These are phyloP conservation scores for Prinsepia uniflora DNA, from an alignment of 306 rosid genomes.

Conservation along the genomic window DNA sequence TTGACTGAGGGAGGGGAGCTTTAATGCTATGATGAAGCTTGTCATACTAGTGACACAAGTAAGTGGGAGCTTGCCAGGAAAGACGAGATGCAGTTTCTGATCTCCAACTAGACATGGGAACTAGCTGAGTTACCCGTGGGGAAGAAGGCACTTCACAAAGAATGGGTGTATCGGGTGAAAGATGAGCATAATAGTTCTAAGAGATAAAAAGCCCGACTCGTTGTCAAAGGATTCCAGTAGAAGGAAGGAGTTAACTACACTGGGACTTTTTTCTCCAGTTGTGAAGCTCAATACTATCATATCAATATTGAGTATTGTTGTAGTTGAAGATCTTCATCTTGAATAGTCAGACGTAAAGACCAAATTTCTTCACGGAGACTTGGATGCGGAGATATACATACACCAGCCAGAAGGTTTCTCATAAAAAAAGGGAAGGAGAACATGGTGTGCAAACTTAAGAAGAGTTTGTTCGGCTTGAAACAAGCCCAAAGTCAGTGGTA, in stretches of 20 bases:
- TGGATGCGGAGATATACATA: too few species aligned
- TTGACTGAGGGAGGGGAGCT: too few species aligned
- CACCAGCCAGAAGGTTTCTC: neutral
- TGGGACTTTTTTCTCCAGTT: neutral
- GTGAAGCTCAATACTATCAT: neutral
- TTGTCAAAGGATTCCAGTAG: neutral
- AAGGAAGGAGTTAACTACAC: neutral
- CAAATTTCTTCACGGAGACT: neutral
- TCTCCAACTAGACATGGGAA: neutral
- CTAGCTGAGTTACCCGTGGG: neutral
- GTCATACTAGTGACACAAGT: too few species aligned
- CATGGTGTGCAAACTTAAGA: neutral
- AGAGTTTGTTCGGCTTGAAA: neutral
- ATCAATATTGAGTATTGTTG: neutral
- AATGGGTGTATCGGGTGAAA: neutral
- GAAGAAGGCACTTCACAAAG: neutral
- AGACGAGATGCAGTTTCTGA: neutral
- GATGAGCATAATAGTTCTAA: neutral
- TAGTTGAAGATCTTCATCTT: neutral
- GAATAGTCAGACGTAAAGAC: neutral
- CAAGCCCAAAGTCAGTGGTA: neutral
- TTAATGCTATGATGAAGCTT: too few species aligned
- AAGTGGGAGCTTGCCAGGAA: too few species aligned
- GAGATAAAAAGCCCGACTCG: neutral
- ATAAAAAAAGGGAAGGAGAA: neutral